Percentiles rank a stretch among this genome's conserved stretches.
Evolutionary conservation across 2,329 filamentous ascomycete species (phyloP).

Genomic region (Exophiala spinifera): DNA sequence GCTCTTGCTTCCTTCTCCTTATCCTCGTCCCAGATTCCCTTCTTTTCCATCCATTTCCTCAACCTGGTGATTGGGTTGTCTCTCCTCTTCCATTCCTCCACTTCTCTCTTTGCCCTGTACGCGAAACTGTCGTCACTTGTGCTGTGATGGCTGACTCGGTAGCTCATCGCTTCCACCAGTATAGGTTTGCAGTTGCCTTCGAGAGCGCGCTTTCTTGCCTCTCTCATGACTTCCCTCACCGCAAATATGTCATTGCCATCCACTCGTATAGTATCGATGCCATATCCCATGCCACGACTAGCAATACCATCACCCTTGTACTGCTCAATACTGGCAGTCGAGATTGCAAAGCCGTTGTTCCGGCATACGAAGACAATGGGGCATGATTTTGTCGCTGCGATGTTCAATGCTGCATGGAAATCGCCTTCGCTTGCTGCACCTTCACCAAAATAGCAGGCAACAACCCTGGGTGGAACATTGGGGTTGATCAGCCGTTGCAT

Average conservation of each 20-base stretch:
- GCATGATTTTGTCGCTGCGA: constrained; percentile 82
- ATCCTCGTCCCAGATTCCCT: constrained; percentile 78
- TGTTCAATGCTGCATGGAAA: constrained; percentile 87
- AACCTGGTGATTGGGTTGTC: constrained; percentile 85
- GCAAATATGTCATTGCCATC: constrained; percentile 96
- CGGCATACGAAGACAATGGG: constrained; percentile 87
- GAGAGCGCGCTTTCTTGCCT: constrained; percentile 74
- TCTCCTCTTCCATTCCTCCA: constrained; percentile 87
- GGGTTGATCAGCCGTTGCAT: constrained; percentile 72
- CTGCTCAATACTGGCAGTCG: constrained; percentile 83
- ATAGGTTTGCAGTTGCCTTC: constrained; percentile 77
- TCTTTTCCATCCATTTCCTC: constrained; percentile 85
- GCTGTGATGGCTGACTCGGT: constrained; percentile 96
- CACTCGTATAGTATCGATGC: constrained; percentile 88
- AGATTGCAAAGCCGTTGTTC: constrained; percentile 91
- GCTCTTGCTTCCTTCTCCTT: constrained; percentile 72
- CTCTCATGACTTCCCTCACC: constrained; percentile 73
- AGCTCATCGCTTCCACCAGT: constrained; percentile 93
- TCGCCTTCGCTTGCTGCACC: constrained; percentile 87
- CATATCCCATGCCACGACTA: constrained; percentile 80
- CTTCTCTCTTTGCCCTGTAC: constrained; percentile 87
- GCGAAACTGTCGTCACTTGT: constrained; percentile 96
- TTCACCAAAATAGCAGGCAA: constrained; percentile 85
- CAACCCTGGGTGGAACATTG: constrained; percentile 63
- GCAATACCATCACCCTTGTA: constrained; percentile 91